phyloP scores from a whole-genome alignment of 768 basidiomycete species.

The Xerocomellus chrysenteron region DNA sequence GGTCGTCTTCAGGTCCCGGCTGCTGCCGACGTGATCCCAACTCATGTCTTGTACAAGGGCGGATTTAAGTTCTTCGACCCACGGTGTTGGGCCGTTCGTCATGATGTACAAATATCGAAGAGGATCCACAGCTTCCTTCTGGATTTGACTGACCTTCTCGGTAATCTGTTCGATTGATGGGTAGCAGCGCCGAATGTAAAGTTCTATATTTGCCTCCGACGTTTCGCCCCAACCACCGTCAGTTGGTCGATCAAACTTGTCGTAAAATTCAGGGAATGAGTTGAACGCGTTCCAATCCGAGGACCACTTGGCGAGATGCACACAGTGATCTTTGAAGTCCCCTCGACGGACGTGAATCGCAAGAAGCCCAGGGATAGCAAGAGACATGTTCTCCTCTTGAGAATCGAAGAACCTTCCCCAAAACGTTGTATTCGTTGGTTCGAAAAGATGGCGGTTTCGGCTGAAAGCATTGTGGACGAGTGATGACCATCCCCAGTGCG shows the following conservation, averaged over 20 bases:
- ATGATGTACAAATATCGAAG: slow-evolving; percentile 45
- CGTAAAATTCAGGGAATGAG: slow-evolving; percentile 40
- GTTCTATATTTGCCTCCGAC: slow-evolving; percentile 18
- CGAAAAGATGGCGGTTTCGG: slow-evolving; percentile 32
- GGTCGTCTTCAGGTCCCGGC: slow-evolving; percentile 42
- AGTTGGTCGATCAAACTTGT: slow-evolving; percentile 35
- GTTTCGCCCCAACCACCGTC: slow-evolving; percentile 18
- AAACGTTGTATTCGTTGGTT: neutral
- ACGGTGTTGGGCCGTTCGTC: slow-evolving; percentile 44
- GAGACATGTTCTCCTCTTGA: slow-evolving; percentile 1
- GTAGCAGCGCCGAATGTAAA: slow-evolving; percentile 41
- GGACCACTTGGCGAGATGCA: slow-evolving; percentile 34
- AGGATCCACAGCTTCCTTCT: slow-evolving; percentile 16
- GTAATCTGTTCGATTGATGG: slow-evolving; percentile 46
- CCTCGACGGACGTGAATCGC: slow-evolving; percentile 54
- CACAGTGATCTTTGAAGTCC: slow-evolving; percentile 48
- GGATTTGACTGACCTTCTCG: slow-evolving; percentile 36
- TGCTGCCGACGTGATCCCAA: slow-evolving; percentile 45
- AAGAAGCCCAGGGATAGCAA: slow-evolving; percentile 40
- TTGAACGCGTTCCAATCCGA: slow-evolving; percentile 47
- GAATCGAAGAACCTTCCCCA: neutral
- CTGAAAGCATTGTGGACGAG: slow-evolving; percentile 33
- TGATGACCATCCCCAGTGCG: slow-evolving; percentile 39
- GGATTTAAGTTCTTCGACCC: slow-evolving; percentile 41
- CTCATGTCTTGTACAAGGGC: slow-evolving; percentile 30